phyloP scores from a whole-genome alignment of 768 basidiomycete genomes.

The Boletus vinaceobasis region DNA sequence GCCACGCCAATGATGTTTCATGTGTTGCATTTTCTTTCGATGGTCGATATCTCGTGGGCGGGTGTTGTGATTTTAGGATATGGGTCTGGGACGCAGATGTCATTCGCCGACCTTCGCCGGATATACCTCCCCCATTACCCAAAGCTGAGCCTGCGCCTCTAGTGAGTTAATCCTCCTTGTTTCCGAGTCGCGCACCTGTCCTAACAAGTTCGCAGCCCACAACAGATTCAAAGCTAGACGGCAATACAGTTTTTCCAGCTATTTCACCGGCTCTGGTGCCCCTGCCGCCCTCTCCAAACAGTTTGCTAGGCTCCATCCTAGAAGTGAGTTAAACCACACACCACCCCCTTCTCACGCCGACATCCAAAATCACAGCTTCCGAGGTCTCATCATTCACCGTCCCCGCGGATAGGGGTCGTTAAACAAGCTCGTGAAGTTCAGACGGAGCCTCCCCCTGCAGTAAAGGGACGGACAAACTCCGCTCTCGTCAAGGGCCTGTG shows the following conservation, averaged over 20 bases:
- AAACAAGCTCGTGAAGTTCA: slow-evolving; percentile 5
- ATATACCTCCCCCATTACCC: slow-evolving; percentile 7
- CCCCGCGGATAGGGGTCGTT: not conserved
- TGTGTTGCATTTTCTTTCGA: slow-evolving; percentile 33
- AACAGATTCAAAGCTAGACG: slow-evolving; percentile 4
- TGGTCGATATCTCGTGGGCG: slow-evolving; percentile 26
- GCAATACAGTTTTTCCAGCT: not conserved
- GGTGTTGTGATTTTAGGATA: slow-evolving; percentile 29
- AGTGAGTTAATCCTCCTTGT: slow-evolving; percentile 3
- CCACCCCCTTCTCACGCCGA: not conserved
- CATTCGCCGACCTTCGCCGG: slow-evolving; percentile 14
- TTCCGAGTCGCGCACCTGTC: not conserved
- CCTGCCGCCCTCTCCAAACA: slow-evolving; percentile 21
- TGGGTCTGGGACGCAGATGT: slow-evolving; percentile 28
- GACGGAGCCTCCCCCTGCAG: not conserved
- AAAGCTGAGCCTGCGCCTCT: slow-evolving; percentile 7
- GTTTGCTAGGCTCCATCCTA: slow-evolving; percentile 13
- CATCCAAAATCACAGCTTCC: slow-evolving; percentile 10
- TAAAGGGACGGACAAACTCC: not conserved
- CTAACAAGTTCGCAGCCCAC: slow-evolving; percentile 12
- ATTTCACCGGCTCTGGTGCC: slow-evolving; percentile 21
- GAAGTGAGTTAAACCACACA: slow-evolving; percentile 8
- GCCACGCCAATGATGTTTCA: slow-evolving; percentile 28
- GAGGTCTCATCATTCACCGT: slow-evolving; percentile 3
- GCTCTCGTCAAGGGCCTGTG: slow-evolving; percentile 10